Evolutionary conservation across 2,329 filamentous ascomycete species (phyloP).

Genomic region (Ascochyta rabiei): DNA sequence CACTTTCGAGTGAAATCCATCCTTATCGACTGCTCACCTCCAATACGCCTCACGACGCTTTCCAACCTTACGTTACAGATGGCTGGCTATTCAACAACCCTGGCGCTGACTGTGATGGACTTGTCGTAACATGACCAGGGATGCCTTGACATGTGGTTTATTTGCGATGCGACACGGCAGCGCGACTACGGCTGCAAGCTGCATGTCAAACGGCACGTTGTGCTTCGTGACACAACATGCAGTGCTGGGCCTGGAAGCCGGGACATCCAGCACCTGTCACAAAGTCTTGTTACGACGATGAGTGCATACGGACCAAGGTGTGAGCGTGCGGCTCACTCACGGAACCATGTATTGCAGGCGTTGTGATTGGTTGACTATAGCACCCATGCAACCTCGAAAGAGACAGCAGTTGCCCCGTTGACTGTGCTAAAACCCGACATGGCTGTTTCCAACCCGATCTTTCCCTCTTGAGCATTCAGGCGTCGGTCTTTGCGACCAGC

Average conservation of each 20-base stretch:
- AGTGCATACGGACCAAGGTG: background rate
- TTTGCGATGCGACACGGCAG: conserved; percentile 14
- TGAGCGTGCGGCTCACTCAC: too few species aligned
- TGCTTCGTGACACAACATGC: conserved; percentile 15
- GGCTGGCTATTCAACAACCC: conserved; percentile 7
- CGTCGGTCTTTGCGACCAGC: too few species aligned
- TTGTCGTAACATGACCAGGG: conserved; percentile 12
- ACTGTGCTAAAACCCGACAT: too few species aligned
- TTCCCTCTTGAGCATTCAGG: too few species aligned
- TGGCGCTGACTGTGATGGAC: conserved; percentile 1
- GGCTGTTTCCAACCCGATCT: too few species aligned
- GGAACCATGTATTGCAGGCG: too few species aligned
- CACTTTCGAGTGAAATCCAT: background rate
- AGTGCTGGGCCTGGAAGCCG: conserved; percentile 5
- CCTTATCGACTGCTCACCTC: conserved; percentile 4
- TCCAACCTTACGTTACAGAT: conserved; percentile 13
- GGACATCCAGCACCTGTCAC: background rate
- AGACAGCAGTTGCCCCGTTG: too few species aligned
- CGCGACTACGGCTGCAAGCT: conserved; percentile 9
- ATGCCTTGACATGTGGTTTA: conserved; percentile 2
- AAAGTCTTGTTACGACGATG: background rate
- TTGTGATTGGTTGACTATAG: background rate
- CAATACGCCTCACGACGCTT: conserved; percentile 20
- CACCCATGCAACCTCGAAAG: background rate
- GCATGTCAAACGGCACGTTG: conserved; percentile 18